These are phyloP conservation scores for Cladosporium colombiae DNA, from an alignment of 2,329 filamentous ascomycete species.

Conservation along the genomic window DNA sequence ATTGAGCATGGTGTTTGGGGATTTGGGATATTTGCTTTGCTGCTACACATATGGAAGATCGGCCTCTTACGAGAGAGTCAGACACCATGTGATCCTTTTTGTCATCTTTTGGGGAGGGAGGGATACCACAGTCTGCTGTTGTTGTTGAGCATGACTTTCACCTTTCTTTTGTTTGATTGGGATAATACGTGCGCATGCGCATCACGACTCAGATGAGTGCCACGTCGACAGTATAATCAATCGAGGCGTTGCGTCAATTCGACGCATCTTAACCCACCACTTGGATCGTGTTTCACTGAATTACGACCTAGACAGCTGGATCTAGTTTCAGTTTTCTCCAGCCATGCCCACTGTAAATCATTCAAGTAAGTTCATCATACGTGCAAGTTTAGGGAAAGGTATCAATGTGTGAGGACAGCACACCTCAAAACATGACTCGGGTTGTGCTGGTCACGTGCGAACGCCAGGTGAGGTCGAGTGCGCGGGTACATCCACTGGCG, in stretches of 20 bases:
- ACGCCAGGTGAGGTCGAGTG: background rate
- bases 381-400: background rate
- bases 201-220: background rate
- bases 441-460: background rate
- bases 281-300: background rate
- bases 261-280: background rate
- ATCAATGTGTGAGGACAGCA: background rate
- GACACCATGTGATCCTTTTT: constrained; percentile 1
- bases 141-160: background rate
- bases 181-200: background rate
- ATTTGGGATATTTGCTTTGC: constrained; percentile 1
- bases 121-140: background rate
- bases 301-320: background rate
- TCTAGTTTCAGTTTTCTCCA: background rate
- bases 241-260: background rate
- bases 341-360: background rate
- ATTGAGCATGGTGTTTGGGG: constrained; percentile 19
- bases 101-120: background rate
- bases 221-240: background rate
- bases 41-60: background rate
- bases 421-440: too few relatives aligned
- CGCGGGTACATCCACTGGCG: background rate
- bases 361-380: background rate
- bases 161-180: background rate
- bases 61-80: constrained; percentile 8